Conservation (phyloP, 2,329 filamentous ascomycete genomes). For the Cercospora citrullina region DNA sequence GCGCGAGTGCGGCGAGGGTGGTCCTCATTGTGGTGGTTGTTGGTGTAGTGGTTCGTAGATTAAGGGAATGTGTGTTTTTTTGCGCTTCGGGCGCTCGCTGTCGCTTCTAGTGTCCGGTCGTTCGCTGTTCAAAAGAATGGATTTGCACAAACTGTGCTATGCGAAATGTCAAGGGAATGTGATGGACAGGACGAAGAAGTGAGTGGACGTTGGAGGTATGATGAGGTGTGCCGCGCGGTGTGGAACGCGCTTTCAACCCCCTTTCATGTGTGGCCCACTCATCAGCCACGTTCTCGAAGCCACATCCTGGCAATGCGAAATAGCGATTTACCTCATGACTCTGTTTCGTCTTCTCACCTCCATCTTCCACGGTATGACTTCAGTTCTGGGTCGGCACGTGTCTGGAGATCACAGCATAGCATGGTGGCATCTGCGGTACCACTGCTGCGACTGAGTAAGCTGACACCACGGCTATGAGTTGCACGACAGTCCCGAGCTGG, state of each 20-base stretch:
- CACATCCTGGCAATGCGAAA: slow-evolving; percentile 1
- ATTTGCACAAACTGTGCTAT: slow-evolving; percentile 15
- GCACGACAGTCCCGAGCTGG: not conserved
- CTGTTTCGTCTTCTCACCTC: not conserved
- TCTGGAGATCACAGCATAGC: not conserved
- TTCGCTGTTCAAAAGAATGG: slow-evolving; percentile 13
- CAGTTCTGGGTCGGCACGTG: not conserved
- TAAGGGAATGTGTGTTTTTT: not conserved
- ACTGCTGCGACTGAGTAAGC: not conserved
- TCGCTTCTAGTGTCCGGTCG: slow-evolving; percentile 1
- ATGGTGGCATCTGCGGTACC: not conserved
- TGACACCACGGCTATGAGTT: not conserved
- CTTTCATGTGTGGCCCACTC: not conserved
- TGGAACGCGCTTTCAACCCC: slow-evolving; percentile 2
- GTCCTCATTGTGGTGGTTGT: slow-evolving; percentile 31
- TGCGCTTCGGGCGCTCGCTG: slow-evolving; percentile 5
- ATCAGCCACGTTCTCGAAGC: slow-evolving; percentile 4
- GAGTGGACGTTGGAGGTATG: not conserved
- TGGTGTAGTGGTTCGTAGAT: not conserved
- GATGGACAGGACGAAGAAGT: not conserved
- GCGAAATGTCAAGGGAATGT: not conserved
- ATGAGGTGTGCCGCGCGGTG: slow-evolving; percentile 13
- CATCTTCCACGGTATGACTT: not conserved
- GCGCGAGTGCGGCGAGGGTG: slow-evolving; percentile 31
- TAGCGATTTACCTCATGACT: slow-evolving; percentile 2